Base-by-base conservation (phyloP, 2,329 filamentous ascomycete genomes). In the Pseudocercospora vitis region DNA sequence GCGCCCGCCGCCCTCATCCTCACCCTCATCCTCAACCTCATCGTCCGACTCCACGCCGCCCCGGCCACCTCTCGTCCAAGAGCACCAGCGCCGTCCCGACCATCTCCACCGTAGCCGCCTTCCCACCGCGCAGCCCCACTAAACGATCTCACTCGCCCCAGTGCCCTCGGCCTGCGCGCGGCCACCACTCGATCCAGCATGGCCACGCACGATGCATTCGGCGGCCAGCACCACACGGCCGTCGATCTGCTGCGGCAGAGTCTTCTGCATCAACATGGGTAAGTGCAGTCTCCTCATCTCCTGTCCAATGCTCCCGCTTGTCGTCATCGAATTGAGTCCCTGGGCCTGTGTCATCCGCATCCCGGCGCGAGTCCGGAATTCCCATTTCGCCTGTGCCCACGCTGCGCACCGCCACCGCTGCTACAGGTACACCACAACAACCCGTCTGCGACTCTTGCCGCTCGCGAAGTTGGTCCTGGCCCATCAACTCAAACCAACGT, bases 241-340 rank as follows among this genome's bases (percentile, higher is more conserved):
- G 77, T 78, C 48, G 81, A 83, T 64, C 71, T 82, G 69, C 71
- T 82, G 65, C 76, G 81, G 65, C 82, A 83, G 70, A 76, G 79
- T 55, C 77, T 80, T 70, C 71, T 78, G 68, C 79, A 45, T 19
- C 42, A 45, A 45, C 42, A 80, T 66, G 80, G 77, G 81, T 84
- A 76, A 63, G 59, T 52, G n/a, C 29, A 19, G 31, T 56, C 31
- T 14, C 49, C 54, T 48, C 37, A 39, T 58, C 57, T 76, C 51
- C 51, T 49, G 42, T 46, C 56, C 53, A 23, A 31, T 50, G 31
- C 51, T 45, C 29, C 12, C 19, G 26, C 50, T 19, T 50, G 50
- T 48, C 59, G 50, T 48, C 51, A 53, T 48, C 54, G 53, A 56
- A 50, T n/a, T 53, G 18, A 32, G 28, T 53, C 24, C 14, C 52